phyloP scores from a whole-genome alignment of 1,284 basidiomycete species.

The Sporisorium iseilematis-ciliati region DNA sequence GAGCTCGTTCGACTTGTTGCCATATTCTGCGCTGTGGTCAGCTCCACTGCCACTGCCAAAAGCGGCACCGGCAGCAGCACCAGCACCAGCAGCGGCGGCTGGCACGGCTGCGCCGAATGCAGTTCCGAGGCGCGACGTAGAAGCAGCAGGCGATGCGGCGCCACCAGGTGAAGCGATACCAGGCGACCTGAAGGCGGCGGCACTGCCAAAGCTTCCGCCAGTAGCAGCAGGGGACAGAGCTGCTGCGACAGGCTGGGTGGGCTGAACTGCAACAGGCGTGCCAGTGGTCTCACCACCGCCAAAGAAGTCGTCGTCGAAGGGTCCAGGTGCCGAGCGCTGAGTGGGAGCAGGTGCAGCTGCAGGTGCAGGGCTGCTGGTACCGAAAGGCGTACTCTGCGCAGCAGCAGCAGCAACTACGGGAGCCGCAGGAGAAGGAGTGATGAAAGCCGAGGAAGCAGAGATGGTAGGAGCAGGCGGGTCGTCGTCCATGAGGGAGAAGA shows the following conservation, averaged over 20 bases:
- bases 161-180: slow-evolving; percentile 31
- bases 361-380: slow-evolving; percentile 68
- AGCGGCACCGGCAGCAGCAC: slow-evolving; percentile 24
- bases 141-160: slow-evolving; percentile 30
- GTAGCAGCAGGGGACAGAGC: slow-evolving; percentile 55
- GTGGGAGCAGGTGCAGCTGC: slow-evolving; percentile 71
- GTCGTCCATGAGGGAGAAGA: slow-evolving; percentile 76
- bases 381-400: slow-evolving; percentile 28
- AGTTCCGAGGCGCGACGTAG: slow-evolving; percentile 37
- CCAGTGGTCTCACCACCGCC: slow-evolving; percentile 27
- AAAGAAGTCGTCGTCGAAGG: slow-evolving; percentile 64
- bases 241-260: slow-evolving; percentile 25
- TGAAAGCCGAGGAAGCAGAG: slow-evolving; percentile 61
- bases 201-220: slow-evolving; percentile 46
- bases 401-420: slow-evolving; percentile 29
- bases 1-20: slow-evolving; percentile 58
- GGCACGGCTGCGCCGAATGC: slow-evolving; percentile 33
- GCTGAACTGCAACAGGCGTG: slow-evolving; percentile 29
- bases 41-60: slow-evolving; percentile 15
- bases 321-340: slow-evolving; percentile 41
- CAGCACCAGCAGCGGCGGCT: slow-evolving; percentile 23
- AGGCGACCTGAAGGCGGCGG: slow-evolving; percentile 34
- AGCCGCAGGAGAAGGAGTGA: slow-evolving; percentile 42
- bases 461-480: slow-evolving; percentile 71
- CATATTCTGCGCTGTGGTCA: slow-evolving; percentile 53